Evolutionary conservation across 495 filamentous ascomycete genomes (phyloP).

Genomic region (Amphirosellinia nigrospora): DNA sequence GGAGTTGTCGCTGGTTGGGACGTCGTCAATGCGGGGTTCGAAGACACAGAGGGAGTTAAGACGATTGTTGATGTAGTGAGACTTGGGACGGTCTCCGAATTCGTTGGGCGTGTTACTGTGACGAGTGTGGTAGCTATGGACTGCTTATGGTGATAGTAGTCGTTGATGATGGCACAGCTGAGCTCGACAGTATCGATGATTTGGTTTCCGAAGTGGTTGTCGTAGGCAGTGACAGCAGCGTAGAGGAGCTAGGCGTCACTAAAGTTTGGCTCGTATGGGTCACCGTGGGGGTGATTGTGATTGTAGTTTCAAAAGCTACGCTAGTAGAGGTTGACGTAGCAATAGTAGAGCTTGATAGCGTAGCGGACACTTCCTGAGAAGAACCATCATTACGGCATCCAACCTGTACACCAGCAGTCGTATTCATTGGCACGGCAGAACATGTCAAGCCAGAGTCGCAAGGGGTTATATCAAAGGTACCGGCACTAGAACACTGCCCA

Average conservation of each 20-base stretch:
- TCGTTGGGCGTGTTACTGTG: slow-evolving; percentile 17
- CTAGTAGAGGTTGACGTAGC: slow-evolving; percentile 9
- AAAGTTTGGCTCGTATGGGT: slow-evolving; percentile 14
- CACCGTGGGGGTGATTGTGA: slow-evolving; percentile 21
- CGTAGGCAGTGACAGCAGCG: neutral
- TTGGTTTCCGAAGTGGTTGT: slow-evolving; percentile 7
- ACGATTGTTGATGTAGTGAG: slow-evolving; percentile 1
- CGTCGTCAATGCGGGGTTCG: neutral
- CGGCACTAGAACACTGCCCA: slow-evolving; percentile 38
- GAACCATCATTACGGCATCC: slow-evolving; percentile 35
- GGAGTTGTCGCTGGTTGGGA: slow-evolving; percentile 5
- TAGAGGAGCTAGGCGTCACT: neutral
- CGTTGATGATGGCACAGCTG: slow-evolving; percentile 8
- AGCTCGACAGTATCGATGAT: slow-evolving; percentile 4
- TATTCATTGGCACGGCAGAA: slow-evolving; percentile 51
- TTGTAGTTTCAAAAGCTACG: neutral
- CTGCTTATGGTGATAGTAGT: neutral
- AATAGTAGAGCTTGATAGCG: slow-evolving; percentile 8
- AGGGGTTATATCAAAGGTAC: slow-evolving; percentile 39
- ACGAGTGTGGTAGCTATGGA: slow-evolving; percentile 15
- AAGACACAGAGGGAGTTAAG: neutral
- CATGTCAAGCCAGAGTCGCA: slow-evolving; percentile 42
- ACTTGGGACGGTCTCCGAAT: slow-evolving; percentile 11
- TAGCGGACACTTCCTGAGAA: slow-evolving; percentile 27
- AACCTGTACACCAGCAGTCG: slow-evolving; percentile 42